These are phyloP conservation scores for Zymoseptoria crescenta DNA, from an alignment of 2,329 filamentous ascomycete genomes.

Conservation along the genomic window DNA sequence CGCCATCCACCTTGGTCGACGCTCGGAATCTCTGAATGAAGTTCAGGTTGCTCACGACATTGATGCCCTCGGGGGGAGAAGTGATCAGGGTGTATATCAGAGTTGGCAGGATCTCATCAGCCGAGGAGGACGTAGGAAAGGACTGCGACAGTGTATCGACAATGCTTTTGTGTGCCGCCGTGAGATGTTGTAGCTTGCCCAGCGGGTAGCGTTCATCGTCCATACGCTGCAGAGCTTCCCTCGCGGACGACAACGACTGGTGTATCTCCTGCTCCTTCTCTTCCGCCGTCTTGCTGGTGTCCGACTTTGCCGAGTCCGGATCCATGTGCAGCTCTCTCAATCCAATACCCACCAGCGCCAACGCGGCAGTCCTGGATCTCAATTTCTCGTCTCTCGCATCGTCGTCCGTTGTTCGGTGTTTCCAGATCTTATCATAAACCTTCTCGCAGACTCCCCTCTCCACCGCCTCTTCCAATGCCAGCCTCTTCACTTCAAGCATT, in stretches of 20 bases:
- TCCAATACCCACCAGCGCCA: slow-evolving; percentile 86
- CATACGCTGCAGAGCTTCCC: slow-evolving; percentile 66
- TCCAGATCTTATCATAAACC: slow-evolving; percentile 75
- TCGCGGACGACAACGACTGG: slow-evolving; percentile 62
- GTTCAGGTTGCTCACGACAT: slow-evolving; percentile 86
- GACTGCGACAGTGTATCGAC: slow-evolving; percentile 71
- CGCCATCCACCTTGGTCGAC: slow-evolving; percentile 77
- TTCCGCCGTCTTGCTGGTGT: slow-evolving; percentile 48
- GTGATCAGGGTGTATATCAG: slow-evolving; percentile 95
- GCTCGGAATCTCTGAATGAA: slow-evolving; percentile 92
- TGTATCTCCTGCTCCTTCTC: slow-evolving; percentile 58
- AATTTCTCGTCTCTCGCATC: slow-evolving; percentile 92
- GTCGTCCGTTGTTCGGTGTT: slow-evolving; percentile 84
- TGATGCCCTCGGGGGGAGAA: slow-evolving; percentile 73
- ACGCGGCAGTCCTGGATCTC: slow-evolving; percentile 83
- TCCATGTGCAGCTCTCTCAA: slow-evolving; percentile 77
- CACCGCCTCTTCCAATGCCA: slow-evolving; percentile 79
- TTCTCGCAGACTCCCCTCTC: slow-evolving; percentile 56
- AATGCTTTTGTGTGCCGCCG: slow-evolving; percentile 83
- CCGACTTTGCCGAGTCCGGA: slow-evolving; percentile 49
- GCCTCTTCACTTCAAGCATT: slow-evolving; percentile 67
- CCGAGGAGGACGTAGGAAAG: slow-evolving; percentile 70
- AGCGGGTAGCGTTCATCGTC: slow-evolving; percentile 78
- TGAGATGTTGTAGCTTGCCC: slow-evolving; percentile 83
- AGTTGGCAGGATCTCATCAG: slow-evolving; percentile 94